These are phyloP conservation scores for Thermochaetoides dissita DNA, from an alignment of 2,329 filamentous ascomycete genomes.

Conservation along the genomic window DNA sequence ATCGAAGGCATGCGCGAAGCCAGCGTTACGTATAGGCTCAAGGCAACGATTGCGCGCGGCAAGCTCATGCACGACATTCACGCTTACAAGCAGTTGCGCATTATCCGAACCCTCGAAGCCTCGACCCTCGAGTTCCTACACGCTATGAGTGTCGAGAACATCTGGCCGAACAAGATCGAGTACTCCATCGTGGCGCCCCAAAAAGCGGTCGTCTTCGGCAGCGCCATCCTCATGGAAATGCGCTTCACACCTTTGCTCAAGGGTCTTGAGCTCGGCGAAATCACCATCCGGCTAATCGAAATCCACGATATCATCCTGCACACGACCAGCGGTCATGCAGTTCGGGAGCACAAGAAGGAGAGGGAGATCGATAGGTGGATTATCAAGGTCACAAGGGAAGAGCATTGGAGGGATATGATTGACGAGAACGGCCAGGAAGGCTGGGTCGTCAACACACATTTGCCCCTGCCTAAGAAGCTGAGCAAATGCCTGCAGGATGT, in stretches of 20 bases:
- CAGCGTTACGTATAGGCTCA: constrained; percentile 79
- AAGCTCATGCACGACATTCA: constrained; percentile 81
- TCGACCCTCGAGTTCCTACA: constrained; percentile 67
- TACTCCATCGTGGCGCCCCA: constrained; percentile 89
- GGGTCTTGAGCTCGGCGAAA: constrained; percentile 70
- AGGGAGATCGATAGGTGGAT: constrained; percentile 49
- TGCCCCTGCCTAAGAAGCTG: constrained; percentile 67
- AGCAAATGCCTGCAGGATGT: constrained; percentile 79
- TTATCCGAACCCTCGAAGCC: constrained; percentile 64
- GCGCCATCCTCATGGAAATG: constrained; percentile 71
- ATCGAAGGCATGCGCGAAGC: constrained; percentile 79
- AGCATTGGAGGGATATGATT: constrained; percentile 57
- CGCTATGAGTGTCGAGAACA: constrained; percentile 90
- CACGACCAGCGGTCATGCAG: constrained; percentile 30
- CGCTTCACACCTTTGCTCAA: constrained; percentile 79
- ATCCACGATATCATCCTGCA: constrained; percentile 51
- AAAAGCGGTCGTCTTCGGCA: constrained; percentile 89
- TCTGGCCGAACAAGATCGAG: constrained; percentile 95
- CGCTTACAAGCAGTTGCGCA: constrained; percentile 62
- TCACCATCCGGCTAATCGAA: constrained; percentile 70
- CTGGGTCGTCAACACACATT: constrained; percentile 45
- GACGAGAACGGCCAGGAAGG: constrained; percentile 54
- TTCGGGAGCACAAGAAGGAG: constrained; percentile 47
- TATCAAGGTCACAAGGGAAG: constrained; percentile 38
- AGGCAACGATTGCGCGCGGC: constrained; percentile 74